phyloP scores from a whole-genome alignment of 805 yeast species.

The Wickerhamomyces canadensis region DNA sequence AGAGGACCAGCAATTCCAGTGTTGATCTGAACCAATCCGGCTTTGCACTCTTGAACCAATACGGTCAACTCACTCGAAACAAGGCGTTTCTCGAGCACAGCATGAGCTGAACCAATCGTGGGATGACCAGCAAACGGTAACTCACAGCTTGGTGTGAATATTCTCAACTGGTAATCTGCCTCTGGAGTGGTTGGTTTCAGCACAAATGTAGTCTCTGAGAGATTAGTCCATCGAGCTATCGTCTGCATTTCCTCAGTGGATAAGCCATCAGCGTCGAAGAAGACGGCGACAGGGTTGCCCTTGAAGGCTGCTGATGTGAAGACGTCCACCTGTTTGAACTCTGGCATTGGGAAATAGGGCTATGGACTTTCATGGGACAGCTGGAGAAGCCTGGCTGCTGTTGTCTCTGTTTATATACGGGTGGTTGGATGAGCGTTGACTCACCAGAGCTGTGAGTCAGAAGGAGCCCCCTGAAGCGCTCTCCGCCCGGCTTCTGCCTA shows the following conservation, averaged over 20 bases:
- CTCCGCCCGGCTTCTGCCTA: too few relatives aligned
- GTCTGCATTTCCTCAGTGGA: conserved; percentile 36
- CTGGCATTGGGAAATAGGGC: too few relatives aligned
- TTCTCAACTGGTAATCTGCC: conserved; percentile 45
- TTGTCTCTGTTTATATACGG: too few relatives aligned
- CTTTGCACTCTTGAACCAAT: conserved; percentile 39
- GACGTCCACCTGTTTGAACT: conserved; percentile 32
- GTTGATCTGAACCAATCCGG: conserved; percentile 35
- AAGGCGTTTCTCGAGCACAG: conserved; percentile 34
- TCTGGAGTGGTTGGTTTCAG: conserved; percentile 31
- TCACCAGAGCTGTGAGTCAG: too few relatives aligned
- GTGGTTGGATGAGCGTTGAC: too few relatives aligned
- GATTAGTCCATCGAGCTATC: conserved; percentile 55
- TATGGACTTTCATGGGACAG: too few relatives aligned
- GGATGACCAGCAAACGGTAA: conserved; percentile 66
- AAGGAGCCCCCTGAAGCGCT: too few relatives aligned
- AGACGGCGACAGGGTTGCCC: conserved; percentile 51
- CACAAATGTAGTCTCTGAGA: conserved; percentile 54
- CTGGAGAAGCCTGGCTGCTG: too few relatives aligned
- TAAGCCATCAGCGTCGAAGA: conserved; percentile 36
- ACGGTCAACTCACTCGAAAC: conserved; percentile 24
- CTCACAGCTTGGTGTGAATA: conserved; percentile 42
- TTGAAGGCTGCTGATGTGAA: conserved; percentile 26
- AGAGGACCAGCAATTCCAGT: conserved; percentile 20
- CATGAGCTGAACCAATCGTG: conserved; percentile 47